Conservation (phyloP, 2,329 filamentous ascomycete genomes). For the Aspergillus japonicus region DNA sequence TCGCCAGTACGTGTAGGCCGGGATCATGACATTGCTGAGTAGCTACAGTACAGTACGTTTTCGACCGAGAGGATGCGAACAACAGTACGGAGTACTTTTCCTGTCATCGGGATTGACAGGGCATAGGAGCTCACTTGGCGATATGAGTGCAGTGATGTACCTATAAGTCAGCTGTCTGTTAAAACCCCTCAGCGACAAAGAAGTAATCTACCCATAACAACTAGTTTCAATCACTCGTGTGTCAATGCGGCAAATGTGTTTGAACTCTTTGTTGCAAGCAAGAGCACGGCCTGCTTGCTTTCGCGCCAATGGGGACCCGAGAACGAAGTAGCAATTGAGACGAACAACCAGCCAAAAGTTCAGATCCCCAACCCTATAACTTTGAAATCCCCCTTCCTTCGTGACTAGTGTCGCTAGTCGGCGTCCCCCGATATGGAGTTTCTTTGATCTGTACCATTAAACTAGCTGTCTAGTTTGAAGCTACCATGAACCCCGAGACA, state of each 20-base stretch:
- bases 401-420: background rate
- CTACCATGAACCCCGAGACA: background rate
- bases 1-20: no score
- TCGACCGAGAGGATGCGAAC: no score
- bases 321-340: background rate
- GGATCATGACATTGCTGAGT: no score
- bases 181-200: background rate
- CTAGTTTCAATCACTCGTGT: background rate
- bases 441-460: background rate
- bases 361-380: background rate
- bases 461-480: background rate
- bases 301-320: background rate
- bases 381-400: background rate
- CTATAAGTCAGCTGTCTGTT: background rate
- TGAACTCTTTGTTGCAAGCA: background rate
- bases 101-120: no score
- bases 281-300: background rate
- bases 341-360: background rate
- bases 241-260: background rate
- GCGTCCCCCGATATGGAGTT: background rate
- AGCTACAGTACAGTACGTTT: no score
- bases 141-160: no score
- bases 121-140: no score
- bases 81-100: no score
- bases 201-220: slow-evolving; percentile 1